A percentile compares a stretch with the other conserved stretches of the same genome.
phyloP scores from a whole-genome alignment of 1,284 basidiomycete genomes.

The Austroboletus rostrupii region DNA sequence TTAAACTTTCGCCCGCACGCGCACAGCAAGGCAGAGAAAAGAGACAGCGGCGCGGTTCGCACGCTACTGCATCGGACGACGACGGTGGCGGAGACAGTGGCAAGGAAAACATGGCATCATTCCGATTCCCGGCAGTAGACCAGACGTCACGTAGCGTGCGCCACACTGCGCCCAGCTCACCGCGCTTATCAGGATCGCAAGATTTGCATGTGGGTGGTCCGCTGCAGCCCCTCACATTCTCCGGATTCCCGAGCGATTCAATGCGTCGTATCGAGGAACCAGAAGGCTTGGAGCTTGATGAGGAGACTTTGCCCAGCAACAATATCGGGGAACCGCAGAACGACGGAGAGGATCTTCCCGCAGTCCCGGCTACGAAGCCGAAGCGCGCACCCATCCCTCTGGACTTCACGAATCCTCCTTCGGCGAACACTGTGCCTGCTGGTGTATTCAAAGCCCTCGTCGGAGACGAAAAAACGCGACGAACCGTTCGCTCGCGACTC shows the following conservation, averaged over 20 bases:
- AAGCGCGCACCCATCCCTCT: slow-evolving; percentile 75
- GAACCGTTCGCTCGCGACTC: slow-evolving; percentile 67
- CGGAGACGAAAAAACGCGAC: slow-evolving; percentile 61
- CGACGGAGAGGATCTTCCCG: slow-evolving; percentile 30
- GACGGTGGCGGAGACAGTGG: slow-evolving; percentile 47
- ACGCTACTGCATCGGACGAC: slow-evolving; percentile 24
- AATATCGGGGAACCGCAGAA: slow-evolving; percentile 24
- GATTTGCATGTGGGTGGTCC: slow-evolving; percentile 33
- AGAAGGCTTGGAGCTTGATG: slow-evolving; percentile 14
- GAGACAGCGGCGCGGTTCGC: slow-evolving; percentile 55
- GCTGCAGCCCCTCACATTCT: slow-evolving; percentile 63
- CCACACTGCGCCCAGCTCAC: slow-evolving; percentile 43
- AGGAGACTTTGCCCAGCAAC: slow-evolving; percentile 13
- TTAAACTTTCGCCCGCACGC: slow-evolving; percentile 28
- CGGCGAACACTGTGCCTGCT: slow-evolving; percentile 74
- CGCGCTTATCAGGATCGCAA: slow-evolving; percentile 23
- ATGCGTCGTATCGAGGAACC: slow-evolving; percentile 20
- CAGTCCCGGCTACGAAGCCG: slow-evolving; percentile 39
- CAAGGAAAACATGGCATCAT: slow-evolving; percentile 58
- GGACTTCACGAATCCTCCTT: slow-evolving; percentile 71
- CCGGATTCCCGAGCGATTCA: slow-evolving; percentile 42
- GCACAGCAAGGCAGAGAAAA: slow-evolving; percentile 70
- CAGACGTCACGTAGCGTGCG: slow-evolving; percentile 49
- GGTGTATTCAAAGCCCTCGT: slow-evolving; percentile 78
- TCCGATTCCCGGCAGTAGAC: slow-evolving; percentile 62